phyloP scores from a whole-genome alignment of 306 rosid genomes.

The Carpinus fangiana region DNA sequence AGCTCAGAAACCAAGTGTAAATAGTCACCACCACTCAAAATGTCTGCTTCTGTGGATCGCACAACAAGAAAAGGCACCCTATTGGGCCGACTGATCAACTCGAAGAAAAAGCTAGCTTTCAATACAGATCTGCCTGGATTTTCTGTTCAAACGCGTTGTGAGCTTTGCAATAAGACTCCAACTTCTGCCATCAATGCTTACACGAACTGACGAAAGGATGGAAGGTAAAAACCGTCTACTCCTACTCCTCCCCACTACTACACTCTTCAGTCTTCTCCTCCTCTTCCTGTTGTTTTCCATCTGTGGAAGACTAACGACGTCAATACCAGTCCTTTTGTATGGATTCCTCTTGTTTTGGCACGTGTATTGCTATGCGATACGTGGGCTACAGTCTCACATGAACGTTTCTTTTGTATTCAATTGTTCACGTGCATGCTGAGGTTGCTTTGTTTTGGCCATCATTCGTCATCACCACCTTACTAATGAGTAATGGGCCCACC shows the following conservation, averaged over 20 bases:
- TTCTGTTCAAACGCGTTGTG: background rate
- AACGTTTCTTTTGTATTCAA: background rate
- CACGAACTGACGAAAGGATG: too few relatives aligned
- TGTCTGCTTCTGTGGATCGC: background rate
- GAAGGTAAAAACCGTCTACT: too few relatives aligned
- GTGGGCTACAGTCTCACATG: background rate
- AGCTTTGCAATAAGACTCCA: background rate
- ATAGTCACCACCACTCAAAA: background rate
- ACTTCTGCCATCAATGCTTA: background rate
- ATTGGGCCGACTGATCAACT: background rate
- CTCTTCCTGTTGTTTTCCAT: too few relatives aligned
- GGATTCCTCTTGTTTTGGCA: background rate
- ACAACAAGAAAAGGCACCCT: background rate
- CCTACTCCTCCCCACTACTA: too few relatives aligned
- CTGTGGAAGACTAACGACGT: background rate
- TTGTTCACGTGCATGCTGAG: background rate
- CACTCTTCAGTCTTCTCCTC: too few relatives aligned
- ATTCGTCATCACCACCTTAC: background rate
- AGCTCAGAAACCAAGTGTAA: slow-evolving; percentile 3
- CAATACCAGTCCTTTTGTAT: background rate
- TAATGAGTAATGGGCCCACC: background rate
- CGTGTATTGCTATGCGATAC: background rate
- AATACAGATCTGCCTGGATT: background rate
- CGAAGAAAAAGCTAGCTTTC: slow-evolving; percentile 1
- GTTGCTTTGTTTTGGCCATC: background rate